Evolutionary conservation across 2,329 filamentous ascomycete genomes (phyloP).

Genomic region (Fusarium sp.): DNA sequence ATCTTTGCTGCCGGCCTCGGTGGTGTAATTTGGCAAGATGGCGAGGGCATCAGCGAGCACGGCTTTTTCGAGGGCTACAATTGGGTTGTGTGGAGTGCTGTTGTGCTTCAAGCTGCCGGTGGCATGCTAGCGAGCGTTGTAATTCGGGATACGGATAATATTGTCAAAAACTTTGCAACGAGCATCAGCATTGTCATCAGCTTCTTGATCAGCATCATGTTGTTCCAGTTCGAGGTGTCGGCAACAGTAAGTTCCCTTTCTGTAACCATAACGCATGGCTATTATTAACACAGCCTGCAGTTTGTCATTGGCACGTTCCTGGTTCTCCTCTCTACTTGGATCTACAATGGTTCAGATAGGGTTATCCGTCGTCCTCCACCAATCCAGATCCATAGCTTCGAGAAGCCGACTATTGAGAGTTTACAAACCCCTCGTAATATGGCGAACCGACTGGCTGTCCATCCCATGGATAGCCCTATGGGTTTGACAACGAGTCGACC

Average conservation of each 20-base stretch:
- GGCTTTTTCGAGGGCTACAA: conserved; percentile 98
- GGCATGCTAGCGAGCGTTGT: conserved; percentile 74
- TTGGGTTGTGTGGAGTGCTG: conserved; percentile 86
- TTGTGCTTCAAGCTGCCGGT: conserved; percentile 82
- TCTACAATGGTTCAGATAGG: conserved; percentile 78
- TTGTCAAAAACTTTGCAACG: conserved; percentile 92
- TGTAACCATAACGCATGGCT: not conserved
- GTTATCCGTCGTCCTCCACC: conserved; percentile 66
- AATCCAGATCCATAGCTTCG: conserved; percentile 76
- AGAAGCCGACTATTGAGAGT: conserved; percentile 74
- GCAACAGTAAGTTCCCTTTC: conserved; percentile 66
- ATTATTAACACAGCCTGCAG: conserved; percentile 55
- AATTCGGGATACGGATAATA: conserved; percentile 66
- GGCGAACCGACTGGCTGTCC: conserved; percentile 49
- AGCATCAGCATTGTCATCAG: conserved; percentile 91
- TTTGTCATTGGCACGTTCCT: conserved; percentile 82
- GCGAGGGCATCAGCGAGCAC: conserved; percentile 79
- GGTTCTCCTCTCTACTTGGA: conserved; percentile 83
- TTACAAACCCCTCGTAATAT: conserved; percentile 50
- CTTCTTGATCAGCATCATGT: conserved; percentile 83
- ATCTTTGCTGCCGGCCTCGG: conserved; percentile 88
- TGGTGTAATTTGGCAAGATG: conserved; percentile 88
- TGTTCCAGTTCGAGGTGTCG: conserved; percentile 83
- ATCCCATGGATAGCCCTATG: conserved; percentile 54
- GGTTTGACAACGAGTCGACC: conserved; percentile 59